These are phyloP conservation scores for Brassica balearica DNA, from an alignment of 441 rosid genomes.

Conservation along the genomic window DNA sequence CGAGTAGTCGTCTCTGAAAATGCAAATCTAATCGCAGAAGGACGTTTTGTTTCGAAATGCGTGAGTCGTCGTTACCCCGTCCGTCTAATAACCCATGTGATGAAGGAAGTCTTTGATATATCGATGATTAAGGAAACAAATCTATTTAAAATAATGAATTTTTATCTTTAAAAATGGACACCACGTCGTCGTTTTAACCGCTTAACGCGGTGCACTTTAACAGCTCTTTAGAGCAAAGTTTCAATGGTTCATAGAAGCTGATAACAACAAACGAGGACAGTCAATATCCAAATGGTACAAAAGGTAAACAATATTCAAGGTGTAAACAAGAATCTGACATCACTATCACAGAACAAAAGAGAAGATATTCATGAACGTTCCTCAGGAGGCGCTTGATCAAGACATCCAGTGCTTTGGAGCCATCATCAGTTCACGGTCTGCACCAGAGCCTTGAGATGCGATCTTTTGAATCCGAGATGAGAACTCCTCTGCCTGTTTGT, in stretches of 20 bases:
- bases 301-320: not conserved
- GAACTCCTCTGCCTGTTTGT: conserved; percentile 86
- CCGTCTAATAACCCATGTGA: not conserved
- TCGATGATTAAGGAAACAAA: not conserved
- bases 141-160: not conserved
- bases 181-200: conserved; percentile 35
- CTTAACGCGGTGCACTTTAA: not conserved
- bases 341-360: conserved; percentile 20
- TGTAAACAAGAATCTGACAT: not conserved
- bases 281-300: conserved; percentile 30
- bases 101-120: not conserved
- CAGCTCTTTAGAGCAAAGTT: not conserved
- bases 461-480: conserved; percentile 79
- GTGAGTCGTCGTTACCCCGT: conserved; percentile 28
- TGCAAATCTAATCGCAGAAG: no score
- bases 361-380: not conserved
- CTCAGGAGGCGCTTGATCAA: conserved; percentile 39
- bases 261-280: not conserved
- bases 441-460: conserved; percentile 71
- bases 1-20: no score
- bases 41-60: conserved; percentile 29
- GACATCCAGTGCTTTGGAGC: conserved; percentile 82
- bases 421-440: conserved; percentile 60
- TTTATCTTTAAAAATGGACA: not conserved
- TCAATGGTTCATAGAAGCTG: not conserved